Base-by-base conservation (phyloP, 495 filamentous ascomycete species). In the Aspergillus sparsus region DNA sequence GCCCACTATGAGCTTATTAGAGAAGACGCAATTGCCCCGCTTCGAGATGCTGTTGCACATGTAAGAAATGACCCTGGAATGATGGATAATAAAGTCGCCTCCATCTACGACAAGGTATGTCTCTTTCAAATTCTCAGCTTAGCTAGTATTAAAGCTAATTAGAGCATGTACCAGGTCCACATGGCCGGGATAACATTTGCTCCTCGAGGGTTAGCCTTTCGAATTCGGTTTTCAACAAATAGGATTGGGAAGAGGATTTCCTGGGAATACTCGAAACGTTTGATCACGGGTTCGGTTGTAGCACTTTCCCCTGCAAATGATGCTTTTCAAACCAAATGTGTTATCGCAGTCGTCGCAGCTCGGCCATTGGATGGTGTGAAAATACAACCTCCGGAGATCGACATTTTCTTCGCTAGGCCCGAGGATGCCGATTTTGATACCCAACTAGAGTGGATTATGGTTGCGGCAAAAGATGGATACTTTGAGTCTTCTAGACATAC, bases 251-350 rank as follows among this genome's bases (percentile, higher is more conserved):
- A 87, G 62, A 80, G 74, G n/a, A 86, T 97, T 36, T 76, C 82
- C 0, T 97, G 92, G 92, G 75, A 83, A 21, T 85, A 91, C 53
- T 90, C 89, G 0, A 88, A 85, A 55, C 83, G 92, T 0, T 77
- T 96, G 8, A 79, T 86, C 4, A 75, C 85, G 0, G 91, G 91
- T 0, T 80, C 82, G 0, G 64, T 95, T 3, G 85, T 97, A 27
- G 91, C 86, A 4, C 64, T 97, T 2, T 86, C 86, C 1, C 84
- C 88, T 0, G 77, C 72, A 2, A 57, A 78, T 0, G 89, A 96
- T 64, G 72, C 71, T 13, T 94, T 96, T 65, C 67, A 75, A 49
- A 83, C 62, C 0, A 82, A 85, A 36, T 92, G 90, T 65, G 81
- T 86, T 35, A 72, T 94, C 10, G 92, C 89, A 7, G 78, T 87